Evolutionary conservation across 495 filamentous ascomycete genomes (phyloP).

Genomic region (Penicillium daleae): DNA sequence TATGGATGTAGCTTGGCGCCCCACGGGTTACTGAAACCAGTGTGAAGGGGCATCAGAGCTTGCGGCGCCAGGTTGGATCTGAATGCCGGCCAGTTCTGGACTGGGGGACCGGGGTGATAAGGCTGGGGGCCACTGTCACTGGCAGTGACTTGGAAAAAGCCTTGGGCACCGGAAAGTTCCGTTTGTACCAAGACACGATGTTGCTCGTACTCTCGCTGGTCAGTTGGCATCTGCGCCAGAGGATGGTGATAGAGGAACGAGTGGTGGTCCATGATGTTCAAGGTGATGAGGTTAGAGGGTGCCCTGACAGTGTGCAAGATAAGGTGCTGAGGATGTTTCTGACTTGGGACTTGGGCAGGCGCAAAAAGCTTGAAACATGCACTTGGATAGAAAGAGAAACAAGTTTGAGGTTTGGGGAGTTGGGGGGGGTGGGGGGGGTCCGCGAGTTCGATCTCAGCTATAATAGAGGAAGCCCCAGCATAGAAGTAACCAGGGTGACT

Average conservation of each 20-base stretch:
- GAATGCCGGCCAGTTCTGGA: conserved; percentile 32
- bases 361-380: conserved; percentile 23
- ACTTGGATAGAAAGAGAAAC: conserved; percentile 8
- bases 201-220: conserved; percentile 28
- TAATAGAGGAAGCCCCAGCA: conserved; percentile 9
- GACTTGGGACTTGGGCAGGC: background rate
- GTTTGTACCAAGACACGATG: conserved; percentile 26
- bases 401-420: conserved; percentile 1
- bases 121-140: conserved; percentile 15
- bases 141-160: conserved; percentile 14
- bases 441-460: conserved; percentile 1
- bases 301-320: background rate
- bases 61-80: conserved; percentile 27
- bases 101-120: conserved; percentile 22
- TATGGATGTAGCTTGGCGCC: conserved; percentile 6
- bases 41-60: conserved; percentile 26
- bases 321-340: background rate
- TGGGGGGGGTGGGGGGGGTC: background rate
- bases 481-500: conserved; percentile 24
- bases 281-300: background rate
- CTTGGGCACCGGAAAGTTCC: conserved; percentile 21
- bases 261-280: conserved; percentile 32
- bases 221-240: conserved; percentile 32
- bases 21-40: conserved; percentile 19
- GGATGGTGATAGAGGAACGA: conserved; percentile 24